Base-by-base conservation (phyloP, 2,329 filamentous ascomycete genomes). In the Chrysoporthe puriensis region DNA sequence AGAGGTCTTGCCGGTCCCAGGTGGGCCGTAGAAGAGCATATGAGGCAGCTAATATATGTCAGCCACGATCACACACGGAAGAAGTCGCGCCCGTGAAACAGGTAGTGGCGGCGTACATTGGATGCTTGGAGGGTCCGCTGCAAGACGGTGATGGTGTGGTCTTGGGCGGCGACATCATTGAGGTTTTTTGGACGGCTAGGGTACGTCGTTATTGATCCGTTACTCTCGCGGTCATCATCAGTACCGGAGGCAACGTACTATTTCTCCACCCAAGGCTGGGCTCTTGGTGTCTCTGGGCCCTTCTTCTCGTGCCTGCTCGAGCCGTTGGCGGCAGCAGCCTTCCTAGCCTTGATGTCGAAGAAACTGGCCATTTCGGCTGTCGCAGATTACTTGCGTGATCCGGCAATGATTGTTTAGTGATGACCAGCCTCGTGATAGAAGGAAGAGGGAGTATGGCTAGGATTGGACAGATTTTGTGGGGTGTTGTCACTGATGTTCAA, bases 11-110 rank as follows among this genome's bases (percentile, higher is more conserved):
- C 96, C 96, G 0, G 96, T 99, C 54, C 96, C 96, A 0, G 96
- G 96, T 0, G 96, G 96, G 4, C 96, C 96, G 77, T 99, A 99
- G 85, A 98, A 98, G 75, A 99, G 92, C 93, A 99, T 97, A 80
- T 99, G 96, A 3, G 96, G 96, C 50, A 99, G 91, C 88, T 92
- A 46, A 3, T 76, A 63, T n/a, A 21, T 34, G 59, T 68, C 50
- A 72, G 65, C 50, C 34, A 44, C 21, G 40, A 48, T 48, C 34
- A 5, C 16, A 48, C 18, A 40, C 4, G 36, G 14, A 21, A 34
- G 13, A 54, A 34, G 16, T n/a, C 11, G 54, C 14, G 32, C 11
- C 40, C 40, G 11, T 13, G 40, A 4, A 13, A 36, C 5, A 32
- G n/a, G 43, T 43, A 5, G 11, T 43, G 11, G 11, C 14, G 8